Percentiles rank a stretch among this genome's conserved stretches.
Evolutionary conservation across 306 rosid species (phyloP).

Genomic region (Cercis canadensis): DNA sequence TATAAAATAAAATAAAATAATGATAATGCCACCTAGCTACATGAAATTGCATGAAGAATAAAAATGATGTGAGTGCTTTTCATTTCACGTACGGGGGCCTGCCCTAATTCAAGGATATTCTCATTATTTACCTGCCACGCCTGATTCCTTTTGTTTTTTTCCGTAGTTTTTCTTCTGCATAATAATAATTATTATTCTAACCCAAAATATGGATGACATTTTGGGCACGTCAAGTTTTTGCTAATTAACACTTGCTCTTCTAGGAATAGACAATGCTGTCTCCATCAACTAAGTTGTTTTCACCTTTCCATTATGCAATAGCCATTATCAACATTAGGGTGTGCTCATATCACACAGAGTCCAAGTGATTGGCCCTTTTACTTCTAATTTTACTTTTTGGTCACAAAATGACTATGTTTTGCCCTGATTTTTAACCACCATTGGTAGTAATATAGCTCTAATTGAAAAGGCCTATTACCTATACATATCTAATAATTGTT

Average conservation of each 20-base stretch:
- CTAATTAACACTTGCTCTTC: conserved; percentile 46
- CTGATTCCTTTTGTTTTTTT: conserved; percentile 57
- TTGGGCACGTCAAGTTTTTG: conserved; percentile 64
- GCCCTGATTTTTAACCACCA: conserved; percentile 34
- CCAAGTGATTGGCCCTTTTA: conserved; percentile 50
- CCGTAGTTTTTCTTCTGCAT: conserved; percentile 33
- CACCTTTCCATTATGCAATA: conserved; percentile 52
- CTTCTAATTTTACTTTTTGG: conserved; percentile 41
- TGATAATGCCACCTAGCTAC: conserved; percentile 68
- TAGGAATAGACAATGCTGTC: conserved; percentile 61
- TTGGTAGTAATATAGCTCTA: conserved; percentile 37
- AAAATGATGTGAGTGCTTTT: conserved; percentile 63
- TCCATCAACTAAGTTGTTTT: conserved; percentile 43
- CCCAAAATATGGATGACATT: conserved; percentile 59
- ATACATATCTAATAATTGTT: conserved; percentile 56
- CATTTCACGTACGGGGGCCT: conserved; percentile 62
- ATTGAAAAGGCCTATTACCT: conserved; percentile 50
- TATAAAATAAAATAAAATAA: conserved; percentile 40
- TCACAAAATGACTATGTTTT: conserved; percentile 29
- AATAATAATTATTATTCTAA: conserved; percentile 52
- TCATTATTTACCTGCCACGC: conserved; percentile 82
- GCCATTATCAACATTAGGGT: conserved; percentile 41
- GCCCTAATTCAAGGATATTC: conserved; percentile 81
- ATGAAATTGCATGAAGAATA: conserved; percentile 71
- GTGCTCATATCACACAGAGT: conserved; percentile 45